Evolutionary conservation across 2,329 filamentous ascomycete species (phyloP), one percentile per base, ranked within the genome.

Genomic region (Trichoderma polysporum): DNA sequence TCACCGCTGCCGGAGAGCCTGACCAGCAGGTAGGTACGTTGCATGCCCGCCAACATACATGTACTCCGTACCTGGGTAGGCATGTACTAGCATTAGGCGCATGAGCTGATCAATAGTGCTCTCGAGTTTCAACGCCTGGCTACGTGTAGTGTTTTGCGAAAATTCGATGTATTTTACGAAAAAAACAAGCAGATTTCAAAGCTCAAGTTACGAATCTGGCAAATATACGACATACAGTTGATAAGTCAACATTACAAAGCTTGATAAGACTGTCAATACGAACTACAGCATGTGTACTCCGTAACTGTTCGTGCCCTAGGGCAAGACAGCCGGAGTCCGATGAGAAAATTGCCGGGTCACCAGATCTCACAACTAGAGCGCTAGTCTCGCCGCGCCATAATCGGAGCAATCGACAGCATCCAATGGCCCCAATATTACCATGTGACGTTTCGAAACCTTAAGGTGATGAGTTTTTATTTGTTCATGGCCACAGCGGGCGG

Each of bases 361-460:
- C 50, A 56, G 49, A 64, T 64, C 50, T 53, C 50, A 35, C 27
- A 33, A 47, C 50, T 22, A 64, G 52, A 45, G 29, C 59, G 35
- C 47, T 62, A 62, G 59, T 53, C 47, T 54, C 25, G 27, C 50
- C 50, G 19, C 33, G 61, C 35, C 25, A 35, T 47, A 13, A 33
- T 63, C n/a, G 47, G 59, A 53, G 59, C 27, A 19, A 41, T 41
- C 35, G n/a, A 39, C 27, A 62, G 25, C 47, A 19, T 53, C 35
- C 47, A 25, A 12, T 8, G 27, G 33, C n/a, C 47, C 49, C 59
- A 22, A 52, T 53, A 53, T 53, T 41, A 25, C 35, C 25, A 47
- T 64, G 50, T 54, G 50, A 61, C n/a, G 37, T 33, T 64, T 64
- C 50, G 37, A 64, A 64, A 64, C 50, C 50, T 56, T 54, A 35